phyloP scores from a whole-genome alignment of 2,329 filamentous ascomycete genomes.

The Xylariaceae sp. region DNA sequence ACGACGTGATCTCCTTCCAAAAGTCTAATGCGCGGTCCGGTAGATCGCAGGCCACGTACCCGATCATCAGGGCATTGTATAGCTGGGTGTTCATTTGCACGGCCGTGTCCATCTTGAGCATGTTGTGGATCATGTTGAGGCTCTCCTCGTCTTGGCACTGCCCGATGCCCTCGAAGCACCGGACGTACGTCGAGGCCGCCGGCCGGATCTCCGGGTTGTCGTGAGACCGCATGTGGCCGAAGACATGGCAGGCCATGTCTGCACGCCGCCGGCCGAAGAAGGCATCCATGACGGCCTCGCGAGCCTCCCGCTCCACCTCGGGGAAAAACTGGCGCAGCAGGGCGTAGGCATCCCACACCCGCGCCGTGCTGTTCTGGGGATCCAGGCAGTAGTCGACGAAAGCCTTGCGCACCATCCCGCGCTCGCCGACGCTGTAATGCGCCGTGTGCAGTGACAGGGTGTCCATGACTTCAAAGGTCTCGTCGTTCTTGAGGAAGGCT shows the following conservation, averaged over 20 bases:
- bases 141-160: constrained; percentile 58
- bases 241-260: constrained; percentile 83
- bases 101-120: constrained; percentile 87
- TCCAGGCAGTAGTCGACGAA: constrained; percentile 70
- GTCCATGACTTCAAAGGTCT: constrained; percentile 77
- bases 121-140: constrained; percentile 79
- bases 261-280: constrained; percentile 77
- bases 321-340: constrained; percentile 63
- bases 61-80: constrained; percentile 83
- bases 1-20: constrained; percentile 81
- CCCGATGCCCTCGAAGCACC: constrained; percentile 74
- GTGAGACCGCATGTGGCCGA: constrained; percentile 90
- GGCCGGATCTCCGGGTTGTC: constrained; percentile 63
- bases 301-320: constrained; percentile 62
- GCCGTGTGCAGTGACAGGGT: constrained; percentile 73
- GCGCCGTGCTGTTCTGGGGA: constrained; percentile 56
- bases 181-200: constrained; percentile 70
- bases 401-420: constrained; percentile 61
- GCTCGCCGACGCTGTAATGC: constrained; percentile 67
- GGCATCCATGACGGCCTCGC: constrained; percentile 72
- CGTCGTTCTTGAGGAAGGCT: constrained; percentile 71
- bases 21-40: constrained; percentile 68
- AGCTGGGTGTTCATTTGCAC: constrained; percentile 74
- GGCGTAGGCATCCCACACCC: constrained; percentile 65
- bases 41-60: constrained; percentile 69